Evolutionary conservation across 2,329 filamentous ascomycete genomes (phyloP).

Genomic region (Lachnellula hyalina): DNA sequence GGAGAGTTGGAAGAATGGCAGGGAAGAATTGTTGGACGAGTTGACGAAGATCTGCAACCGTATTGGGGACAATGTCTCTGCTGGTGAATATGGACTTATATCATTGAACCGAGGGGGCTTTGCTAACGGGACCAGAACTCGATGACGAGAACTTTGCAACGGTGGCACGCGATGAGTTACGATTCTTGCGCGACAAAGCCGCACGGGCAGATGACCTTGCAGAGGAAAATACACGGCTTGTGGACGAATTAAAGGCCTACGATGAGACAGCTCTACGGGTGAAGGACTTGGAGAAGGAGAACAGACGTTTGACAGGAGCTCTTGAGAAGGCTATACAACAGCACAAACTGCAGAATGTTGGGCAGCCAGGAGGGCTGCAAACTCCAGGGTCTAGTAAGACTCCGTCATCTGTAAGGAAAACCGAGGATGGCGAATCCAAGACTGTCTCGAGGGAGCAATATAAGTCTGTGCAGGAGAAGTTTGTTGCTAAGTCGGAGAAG

Average conservation of each 20-base stretch:
- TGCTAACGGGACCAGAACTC: slow-evolving; percentile 13
- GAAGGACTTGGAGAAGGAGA: slow-evolving; percentile 22
- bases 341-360: background rate
- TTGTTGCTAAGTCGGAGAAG: slow-evolving; percentile 12
- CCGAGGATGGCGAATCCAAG: slow-evolving; percentile 3
- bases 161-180: slow-evolving; percentile 17
- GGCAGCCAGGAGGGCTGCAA: background rate
- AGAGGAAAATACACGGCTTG: slow-evolving; percentile 14
- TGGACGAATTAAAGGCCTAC: slow-evolving; percentile 17
- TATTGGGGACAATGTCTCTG: slow-evolving; percentile 19
- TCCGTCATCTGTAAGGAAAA: slow-evolving; percentile 5
- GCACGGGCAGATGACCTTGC: slow-evolving; percentile 10
- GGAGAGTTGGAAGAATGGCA: slow-evolving; percentile 26
- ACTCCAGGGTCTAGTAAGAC: slow-evolving; percentile 7
- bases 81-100: slow-evolving; percentile 13
- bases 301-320: slow-evolving; percentile 17
- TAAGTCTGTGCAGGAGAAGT: slow-evolving; percentile 4
- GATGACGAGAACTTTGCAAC: slow-evolving; percentile 10
- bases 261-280: slow-evolving; percentile 9
- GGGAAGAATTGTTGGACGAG: slow-evolving; percentile 20
- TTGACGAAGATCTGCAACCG: slow-evolving; percentile 19
- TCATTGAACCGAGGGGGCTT: background rate
- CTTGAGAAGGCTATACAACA: slow-evolving; percentile 11
- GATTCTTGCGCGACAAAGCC: slow-evolving; percentile 10
- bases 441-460: slow-evolving; percentile 9